phyloP scores from a whole-genome alignment of 768 basidiomycete genomes.

The Peribolospora baueri region DNA sequence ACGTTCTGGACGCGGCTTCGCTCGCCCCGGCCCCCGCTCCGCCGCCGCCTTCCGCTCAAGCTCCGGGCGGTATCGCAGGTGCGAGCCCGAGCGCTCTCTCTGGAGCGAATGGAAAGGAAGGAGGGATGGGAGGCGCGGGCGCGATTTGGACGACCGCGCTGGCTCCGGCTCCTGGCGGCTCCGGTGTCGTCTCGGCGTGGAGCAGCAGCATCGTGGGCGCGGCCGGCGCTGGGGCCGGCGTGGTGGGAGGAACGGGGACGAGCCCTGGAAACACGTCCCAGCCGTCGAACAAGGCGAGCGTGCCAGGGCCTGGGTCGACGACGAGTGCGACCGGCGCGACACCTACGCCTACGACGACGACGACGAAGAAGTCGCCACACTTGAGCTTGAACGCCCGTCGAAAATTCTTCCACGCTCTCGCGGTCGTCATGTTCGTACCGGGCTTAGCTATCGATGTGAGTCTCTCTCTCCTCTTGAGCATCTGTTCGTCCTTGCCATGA shows the following conservation, averaged over 20 bases:
- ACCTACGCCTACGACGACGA: constrained; percentile 36
- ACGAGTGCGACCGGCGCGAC: constrained; percentile 8
- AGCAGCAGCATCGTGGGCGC: background rate
- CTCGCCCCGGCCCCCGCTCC: no score
- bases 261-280: background rate
- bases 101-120: background rate
- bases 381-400: constrained; percentile 70
- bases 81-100: no score
- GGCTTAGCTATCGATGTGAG: constrained; percentile 77
- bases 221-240: background rate
- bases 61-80: no score
- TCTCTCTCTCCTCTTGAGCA: constrained; percentile 12
- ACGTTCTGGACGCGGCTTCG: no score
- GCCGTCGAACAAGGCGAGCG: background rate
- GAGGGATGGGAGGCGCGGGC: background rate
- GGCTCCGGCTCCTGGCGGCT: background rate
- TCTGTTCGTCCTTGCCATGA: background rate
- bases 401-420: constrained; percentile 90
- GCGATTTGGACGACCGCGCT: background rate
- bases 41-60: no score
- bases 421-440: constrained; percentile 88
- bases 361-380: constrained; percentile 67
- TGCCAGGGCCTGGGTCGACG: background rate
- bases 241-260: constrained; percentile 9
- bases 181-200: background rate